Base-by-base conservation (phyloP, 345 rosid species). In the Xanthoceras sorbifolium region DNA sequence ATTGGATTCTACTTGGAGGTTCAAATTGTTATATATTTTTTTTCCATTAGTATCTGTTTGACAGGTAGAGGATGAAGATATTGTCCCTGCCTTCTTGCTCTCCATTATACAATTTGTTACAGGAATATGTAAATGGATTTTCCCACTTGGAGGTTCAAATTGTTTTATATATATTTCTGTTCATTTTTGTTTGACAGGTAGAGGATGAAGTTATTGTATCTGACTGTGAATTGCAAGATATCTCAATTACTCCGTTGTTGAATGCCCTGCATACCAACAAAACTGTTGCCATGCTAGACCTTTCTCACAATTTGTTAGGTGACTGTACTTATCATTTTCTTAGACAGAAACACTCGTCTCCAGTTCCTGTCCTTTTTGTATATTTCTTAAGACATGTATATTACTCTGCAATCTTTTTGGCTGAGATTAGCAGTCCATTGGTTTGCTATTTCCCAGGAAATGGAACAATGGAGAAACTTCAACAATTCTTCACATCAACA, bases 261-360 rank as follows among this genome's bases (percentile, higher is more conserved):
- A 78, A 84, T 85, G 90, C 99, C 79, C 86, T 95, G 79, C 89
- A 85, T 60, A 73, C 82, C 31, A 90, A 93, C 50, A 89, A 88
- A 83, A 86, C 89, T 59, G 86, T 92, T 79, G 92, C 93, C 15
- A 73, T 87, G 88, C 79, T 95, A 73, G 89, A 93, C 78, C 88
- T 95, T 76, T 92, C 99, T 74, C 98, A 95, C 85, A 95, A 95
- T 88, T 82, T 89, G 74, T 81, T 95, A 89, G 99, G 98, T 93
- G 76, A 86, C 69, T 26, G 55, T 73, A 12, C 40, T 48, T 5
- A 7, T 40, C 66, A 2, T 60, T 73, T 67, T 52, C 52, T 22
- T 67, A 20, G 6, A 34, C 40, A 1, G 34, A 10, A 44, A 34
- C 1, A 28, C 6, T 25, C 38, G 3, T 68, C 48, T 67, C 42